A percentile compares a stretch with the other conserved stretches of the same genome.
Evolutionary conservation across 257 asterid species (phyloP).

Genomic region (Gentiana dahurica): DNA sequence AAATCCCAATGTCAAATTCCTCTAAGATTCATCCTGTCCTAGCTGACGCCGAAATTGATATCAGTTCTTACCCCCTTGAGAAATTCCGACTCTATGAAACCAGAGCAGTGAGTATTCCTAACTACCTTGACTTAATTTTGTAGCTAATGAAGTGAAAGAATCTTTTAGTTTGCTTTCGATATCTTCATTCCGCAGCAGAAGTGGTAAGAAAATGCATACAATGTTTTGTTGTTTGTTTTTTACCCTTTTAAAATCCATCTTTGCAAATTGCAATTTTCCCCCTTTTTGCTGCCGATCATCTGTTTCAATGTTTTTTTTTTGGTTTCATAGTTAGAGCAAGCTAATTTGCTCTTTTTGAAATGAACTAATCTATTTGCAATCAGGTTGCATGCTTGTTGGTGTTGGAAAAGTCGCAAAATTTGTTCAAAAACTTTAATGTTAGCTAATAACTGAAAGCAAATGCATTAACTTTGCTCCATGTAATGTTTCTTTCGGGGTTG

Average conservation of each 20-base stretch:
- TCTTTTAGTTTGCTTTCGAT: not conserved
- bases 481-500: not conserved
- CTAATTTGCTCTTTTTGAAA: too few relatives aligned
- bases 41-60: constrained; percentile 49
- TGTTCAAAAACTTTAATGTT: too few relatives aligned
- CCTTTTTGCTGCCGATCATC: too few relatives aligned
- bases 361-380: too few relatives aligned
- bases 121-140: not conserved
- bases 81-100: constrained; percentile 95
- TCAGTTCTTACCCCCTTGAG: constrained; percentile 72
- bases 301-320: too few relatives aligned
- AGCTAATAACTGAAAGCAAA: too few relatives aligned
- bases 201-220: not conserved
- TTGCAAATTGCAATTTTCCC: not conserved
- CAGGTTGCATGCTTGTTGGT: too few relatives aligned
- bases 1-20: constrained; percentile 31
- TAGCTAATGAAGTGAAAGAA: not conserved
- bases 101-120: constrained; percentile 50
- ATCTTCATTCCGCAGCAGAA: too few relatives aligned
- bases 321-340: too few relatives aligned
- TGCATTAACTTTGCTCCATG: too few relatives aligned
- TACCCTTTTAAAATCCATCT: not conserved
- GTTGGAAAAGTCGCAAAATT: too few relatives aligned
- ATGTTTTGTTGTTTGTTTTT: not conserved
- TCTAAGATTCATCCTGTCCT: constrained; percentile 41